phyloP scores from a whole-genome alignment of 2,329 filamentous ascomycete genomes.

The Phaeosphaeriaceae sp. region DNA sequence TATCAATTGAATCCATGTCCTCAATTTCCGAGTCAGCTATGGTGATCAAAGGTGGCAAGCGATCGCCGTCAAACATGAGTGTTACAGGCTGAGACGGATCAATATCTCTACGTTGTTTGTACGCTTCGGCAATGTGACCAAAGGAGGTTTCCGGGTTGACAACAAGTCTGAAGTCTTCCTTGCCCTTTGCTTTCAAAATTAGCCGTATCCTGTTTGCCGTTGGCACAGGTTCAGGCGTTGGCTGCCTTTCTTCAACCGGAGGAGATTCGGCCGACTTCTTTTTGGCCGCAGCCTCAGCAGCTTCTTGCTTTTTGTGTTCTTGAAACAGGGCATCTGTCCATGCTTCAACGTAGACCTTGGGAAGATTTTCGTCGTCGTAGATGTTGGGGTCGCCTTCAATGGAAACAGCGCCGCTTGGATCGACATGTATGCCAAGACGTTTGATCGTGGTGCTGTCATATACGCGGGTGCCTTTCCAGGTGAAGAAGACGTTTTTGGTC shows the following conservation, averaged over 20 bases:
- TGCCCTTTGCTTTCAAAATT: conserved; percentile 59
- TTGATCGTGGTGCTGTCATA: conserved; percentile 72
- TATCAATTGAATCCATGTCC: conserved; percentile 46
- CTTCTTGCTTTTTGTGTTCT: conserved; percentile 54
- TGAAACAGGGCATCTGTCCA: conserved; percentile 72
- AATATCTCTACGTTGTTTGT: conserved; percentile 27
- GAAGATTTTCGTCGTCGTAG: conserved; percentile 56
- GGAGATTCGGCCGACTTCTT: conserved; percentile 49
- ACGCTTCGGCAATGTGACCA: conserved; percentile 38
- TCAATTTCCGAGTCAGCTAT: conserved; percentile 45
- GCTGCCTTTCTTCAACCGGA: conserved; percentile 19
- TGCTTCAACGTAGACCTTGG: conserved; percentile 75
- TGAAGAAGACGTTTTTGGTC: conserved; percentile 70
- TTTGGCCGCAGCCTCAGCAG: conserved; percentile 32
- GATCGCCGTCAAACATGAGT: conserved; percentile 48
- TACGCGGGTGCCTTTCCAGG: conserved; percentile 75
- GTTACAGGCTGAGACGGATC: conserved; percentile 37
- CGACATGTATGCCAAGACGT: conserved; percentile 56
- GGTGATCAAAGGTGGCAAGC: conserved; percentile 40
- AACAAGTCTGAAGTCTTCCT: conserved; percentile 58
- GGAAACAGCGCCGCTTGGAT: conserved; percentile 47
- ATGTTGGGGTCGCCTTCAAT: conserved; percentile 54
- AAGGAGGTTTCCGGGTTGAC: conserved; percentile 50
- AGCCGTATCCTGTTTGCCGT: conserved; percentile 51
- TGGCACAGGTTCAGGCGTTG: conserved; percentile 24